phyloP scores from a whole-genome alignment of 179 eudicot genomes.

The Amaranthus tricolor region DNA sequence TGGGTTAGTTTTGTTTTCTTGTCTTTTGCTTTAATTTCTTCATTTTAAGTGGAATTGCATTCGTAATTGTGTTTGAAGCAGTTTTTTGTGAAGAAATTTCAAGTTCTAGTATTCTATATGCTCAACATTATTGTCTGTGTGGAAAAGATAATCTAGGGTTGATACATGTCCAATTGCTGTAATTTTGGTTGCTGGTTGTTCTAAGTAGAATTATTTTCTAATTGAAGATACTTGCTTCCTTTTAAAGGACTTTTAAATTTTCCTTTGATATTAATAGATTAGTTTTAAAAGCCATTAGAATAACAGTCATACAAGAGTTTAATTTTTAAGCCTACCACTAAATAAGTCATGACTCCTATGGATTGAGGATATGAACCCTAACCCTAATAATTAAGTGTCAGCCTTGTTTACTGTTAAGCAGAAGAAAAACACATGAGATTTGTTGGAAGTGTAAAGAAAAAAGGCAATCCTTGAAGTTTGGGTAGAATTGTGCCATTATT shows the following conservation, averaged over 20 bases:
- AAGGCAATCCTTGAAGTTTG: not conserved
- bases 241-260: not conserved
- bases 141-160: not conserved
- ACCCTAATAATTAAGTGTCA: no score
- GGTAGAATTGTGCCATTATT: not conserved
- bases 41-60: not conserved
- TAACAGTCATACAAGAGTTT: no score
- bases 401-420: not conserved
- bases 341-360: not conserved
- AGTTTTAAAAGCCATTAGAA: no score
- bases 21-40: constrained; percentile 3
- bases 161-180: not conserved
- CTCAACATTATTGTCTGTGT: not conserved
- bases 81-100: not conserved
- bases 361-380: not conserved
- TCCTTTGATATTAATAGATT: not conserved
- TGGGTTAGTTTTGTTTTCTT: constrained; percentile 6
- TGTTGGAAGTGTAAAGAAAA: not conserved
- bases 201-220: no score
- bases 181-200: not conserved
- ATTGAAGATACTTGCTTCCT: not conserved
- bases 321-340: no score
- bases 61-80: not conserved
- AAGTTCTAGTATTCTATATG: not conserved
- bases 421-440: not conserved